Base-by-base conservation (phyloP, 225 moss, liverwort and hornwort genomes). In the Thuidium tamariscinum region DNA sequence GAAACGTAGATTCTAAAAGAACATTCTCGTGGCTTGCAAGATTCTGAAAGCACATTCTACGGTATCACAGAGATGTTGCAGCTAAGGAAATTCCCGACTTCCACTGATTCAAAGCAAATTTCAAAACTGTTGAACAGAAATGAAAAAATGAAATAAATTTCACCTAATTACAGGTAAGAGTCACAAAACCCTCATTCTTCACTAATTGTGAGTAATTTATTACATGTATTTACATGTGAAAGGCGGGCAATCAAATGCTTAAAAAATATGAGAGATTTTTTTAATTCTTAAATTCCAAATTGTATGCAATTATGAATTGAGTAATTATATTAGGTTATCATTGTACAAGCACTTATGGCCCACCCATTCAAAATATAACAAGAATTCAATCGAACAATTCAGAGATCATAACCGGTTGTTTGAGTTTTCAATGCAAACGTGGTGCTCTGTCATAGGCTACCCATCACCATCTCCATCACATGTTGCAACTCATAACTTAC, bases 341-440 rank as follows among this genome's bases (percentile, higher is more conserved):
- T 11, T 39, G 11, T 7, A 29, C 7, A 29, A 39, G 5, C 8
- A 78, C 3, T 3, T 2, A 54, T 0, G 1, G 0, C 8, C 15
- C n/a, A 36, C 25, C 19, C 32, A 30, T 74, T 11, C 11, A 30
- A 67, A 72, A 19, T 49, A 49, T 2, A 49, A 34, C 4, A 48
- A 48, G 19, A 29, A 18, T 19, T 11, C 20, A 73, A 19, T 48
- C 19, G n/a, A 22, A 22, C 8, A 5, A 23, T 23, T 36, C 9
- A n/a, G 23, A 9, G 4, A 74, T 9, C 19, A 73, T 9, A 48
- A 18, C 18, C 19, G 46, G 1, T 34, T 49, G 5, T 7, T 74
- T 74, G n/a, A n/a, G n/a, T n/a, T n/a, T n/a, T n/a, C n/a, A n/a
- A n/a, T n/a, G n/a, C n/a, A n/a, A n/a, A n/a, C n/a, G n/a, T n/a